phyloP scores from a whole-genome alignment of 805 yeast genomes.

The Kodamaea restingae region DNA sequence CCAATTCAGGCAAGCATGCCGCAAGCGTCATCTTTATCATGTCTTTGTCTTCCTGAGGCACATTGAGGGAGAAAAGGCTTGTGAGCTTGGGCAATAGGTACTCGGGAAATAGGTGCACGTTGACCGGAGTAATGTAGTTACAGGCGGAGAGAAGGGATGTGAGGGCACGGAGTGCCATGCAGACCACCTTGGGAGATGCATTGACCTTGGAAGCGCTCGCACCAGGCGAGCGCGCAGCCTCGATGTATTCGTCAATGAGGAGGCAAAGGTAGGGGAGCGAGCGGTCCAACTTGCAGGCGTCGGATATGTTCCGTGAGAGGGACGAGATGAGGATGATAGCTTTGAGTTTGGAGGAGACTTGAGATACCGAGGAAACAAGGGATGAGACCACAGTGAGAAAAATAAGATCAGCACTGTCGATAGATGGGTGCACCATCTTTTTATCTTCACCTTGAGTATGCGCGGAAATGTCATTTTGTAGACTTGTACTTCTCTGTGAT shows the following conservation, averaged over 20 bases:
- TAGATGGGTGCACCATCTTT: no score
- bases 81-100: slow-evolving; percentile 70
- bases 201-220: slow-evolving; percentile 26
- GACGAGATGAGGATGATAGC: slow-evolving; percentile 77
- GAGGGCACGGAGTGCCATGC: slow-evolving; percentile 58
- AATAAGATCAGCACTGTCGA: no score
- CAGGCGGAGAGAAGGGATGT: slow-evolving; percentile 67
- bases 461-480: no score
- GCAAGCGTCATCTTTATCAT: slow-evolving; percentile 63
- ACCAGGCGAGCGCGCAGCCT: slow-evolving; percentile 12
- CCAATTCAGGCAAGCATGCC: slow-evolving; percentile 66
- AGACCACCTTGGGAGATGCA: slow-evolving; percentile 64
- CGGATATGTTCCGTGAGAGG: slow-evolving; percentile 70
- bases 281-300: slow-evolving; percentile 82
- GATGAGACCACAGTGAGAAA: slow-evolving; percentile 50
- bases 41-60: slow-evolving; percentile 21
- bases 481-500: no score
- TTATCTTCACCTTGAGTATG: no score
- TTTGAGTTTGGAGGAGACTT: slow-evolving; percentile 55
- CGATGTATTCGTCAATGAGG: slow-evolving; percentile 59
- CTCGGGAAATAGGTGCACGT: slow-evolving; percentile 74
- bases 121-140: slow-evolving; percentile 64
- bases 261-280: slow-evolving; percentile 74
- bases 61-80: slow-evolving; percentile 22
- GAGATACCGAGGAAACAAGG: slow-evolving; percentile 49